phyloP scores from a whole-genome alignment of 371 early-diverging fungal genomes.

The Sporodiniella umbellata region DNA sequence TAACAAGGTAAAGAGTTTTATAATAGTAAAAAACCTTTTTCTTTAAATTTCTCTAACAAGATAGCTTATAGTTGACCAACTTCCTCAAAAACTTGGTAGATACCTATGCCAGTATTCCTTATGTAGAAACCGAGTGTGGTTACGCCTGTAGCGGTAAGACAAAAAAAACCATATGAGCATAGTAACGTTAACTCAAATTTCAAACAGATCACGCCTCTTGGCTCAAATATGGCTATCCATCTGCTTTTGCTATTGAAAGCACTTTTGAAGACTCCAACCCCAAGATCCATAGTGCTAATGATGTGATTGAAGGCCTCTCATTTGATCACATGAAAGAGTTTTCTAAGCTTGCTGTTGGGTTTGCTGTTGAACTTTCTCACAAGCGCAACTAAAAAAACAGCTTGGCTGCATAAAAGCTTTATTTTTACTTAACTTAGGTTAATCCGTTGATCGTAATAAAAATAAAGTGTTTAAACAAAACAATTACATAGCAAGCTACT shows the following conservation, averaged over 20 bases:
- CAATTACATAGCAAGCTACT: too few relatives aligned
- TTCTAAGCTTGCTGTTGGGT: slow-evolving; percentile 77
- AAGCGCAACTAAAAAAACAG: slow-evolving; percentile 13
- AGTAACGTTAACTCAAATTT: slow-evolving; percentile 5
- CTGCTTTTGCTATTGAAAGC: slow-evolving; percentile 86
- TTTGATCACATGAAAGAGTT: slow-evolving; percentile 88
- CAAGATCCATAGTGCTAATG: slow-evolving; percentile 14
- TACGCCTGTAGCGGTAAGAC: slow-evolving; percentile 54
- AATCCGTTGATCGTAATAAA: not conserved
- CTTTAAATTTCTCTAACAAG: not conserved
- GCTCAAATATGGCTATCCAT: slow-evolving; percentile 80
- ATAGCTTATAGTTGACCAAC: slow-evolving; percentile 51
- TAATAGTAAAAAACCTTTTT: too few relatives aligned
- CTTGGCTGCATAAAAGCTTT: not conserved
- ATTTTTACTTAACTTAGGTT: not conserved
- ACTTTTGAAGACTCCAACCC: slow-evolving; percentile 66
- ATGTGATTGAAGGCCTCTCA: slow-evolving; percentile 53
- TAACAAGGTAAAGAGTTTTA: slow-evolving; percentile 23
- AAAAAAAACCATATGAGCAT: not conserved
- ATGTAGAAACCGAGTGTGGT: slow-evolving; percentile 66
- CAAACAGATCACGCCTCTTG: slow-evolving; percentile 89
- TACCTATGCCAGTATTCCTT: slow-evolving; percentile 52
- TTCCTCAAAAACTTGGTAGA: slow-evolving; percentile 56
- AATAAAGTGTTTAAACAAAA: not conserved
- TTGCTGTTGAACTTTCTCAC: slow-evolving; percentile 78